Conservation (phyloP, 2,329 filamentous ascomycete species). For the Venturia asperata region DNA sequence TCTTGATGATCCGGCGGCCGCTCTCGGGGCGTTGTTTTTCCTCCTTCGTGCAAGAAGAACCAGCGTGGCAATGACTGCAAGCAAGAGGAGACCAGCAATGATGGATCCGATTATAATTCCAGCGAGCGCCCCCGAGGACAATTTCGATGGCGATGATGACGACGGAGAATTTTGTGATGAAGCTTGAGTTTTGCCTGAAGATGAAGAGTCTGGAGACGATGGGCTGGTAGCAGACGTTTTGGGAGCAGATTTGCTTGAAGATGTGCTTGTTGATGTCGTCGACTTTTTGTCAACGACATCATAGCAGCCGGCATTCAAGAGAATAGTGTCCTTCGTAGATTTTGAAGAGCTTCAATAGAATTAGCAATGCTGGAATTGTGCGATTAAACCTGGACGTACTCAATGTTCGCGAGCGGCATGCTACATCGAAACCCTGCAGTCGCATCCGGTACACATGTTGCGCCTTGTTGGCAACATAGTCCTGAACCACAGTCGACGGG, state of each 20-base stretch:
- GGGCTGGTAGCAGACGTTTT: background rate
- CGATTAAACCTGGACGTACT: background rate
- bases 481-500: slow-evolving; percentile 19
- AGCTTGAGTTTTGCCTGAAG: background rate
- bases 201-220: background rate
- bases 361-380: background rate
- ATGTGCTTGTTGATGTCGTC: background rate
- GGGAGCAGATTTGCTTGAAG: background rate
- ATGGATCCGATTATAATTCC: slow-evolving; percentile 4
- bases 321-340: background rate
- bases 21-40: background rate
- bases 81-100: background rate
- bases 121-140: background rate
- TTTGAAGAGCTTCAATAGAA: background rate
- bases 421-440: slow-evolving; percentile 4
- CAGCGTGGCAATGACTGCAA: background rate
- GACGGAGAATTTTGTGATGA: background rate
- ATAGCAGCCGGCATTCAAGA: background rate
- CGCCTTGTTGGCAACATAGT: slow-evolving; percentile 17
- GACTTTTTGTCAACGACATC: background rate
- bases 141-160: background rate
- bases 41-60: background rate
- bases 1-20: background rate
- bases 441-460: slow-evolving; percentile 16
- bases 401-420: background rate